Conservation (phyloP, 257 asterid species). For the Gynochthodes officinalis region DNA sequence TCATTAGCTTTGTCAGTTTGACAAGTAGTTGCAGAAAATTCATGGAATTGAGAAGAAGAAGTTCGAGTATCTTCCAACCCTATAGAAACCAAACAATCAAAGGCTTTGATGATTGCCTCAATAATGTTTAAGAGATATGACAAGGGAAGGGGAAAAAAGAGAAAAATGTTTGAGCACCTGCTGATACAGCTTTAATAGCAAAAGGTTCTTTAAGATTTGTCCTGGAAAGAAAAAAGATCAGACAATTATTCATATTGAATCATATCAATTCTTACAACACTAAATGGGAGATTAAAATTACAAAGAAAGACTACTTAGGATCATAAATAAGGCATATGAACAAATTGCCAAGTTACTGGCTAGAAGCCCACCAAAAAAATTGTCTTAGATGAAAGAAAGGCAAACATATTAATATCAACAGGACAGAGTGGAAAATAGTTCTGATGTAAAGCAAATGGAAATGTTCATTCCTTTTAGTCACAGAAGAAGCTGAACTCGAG, state of each 20-base stretch:
- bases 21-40: slow-evolving; percentile 25
- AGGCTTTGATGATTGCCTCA: not conserved
- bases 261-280: not conserved
- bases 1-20: slow-evolving; percentile 24
- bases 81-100: slow-evolving; percentile 16
- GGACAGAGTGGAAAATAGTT: not conserved
- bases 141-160: not conserved
- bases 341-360: not conserved
- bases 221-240: slow-evolving; percentile 20
- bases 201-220: slow-evolving; percentile 9
- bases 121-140: slow-evolving; percentile 1
- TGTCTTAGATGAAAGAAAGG: not conserved
- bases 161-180: slow-evolving; percentile 32
- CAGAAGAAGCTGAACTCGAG: not conserved
- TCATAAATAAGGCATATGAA: not conserved
- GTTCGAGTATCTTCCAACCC: slow-evolving; percentile 29
- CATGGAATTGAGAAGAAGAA: slow-evolving; percentile 32
- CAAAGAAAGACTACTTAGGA: not conserved
- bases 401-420: not conserved
- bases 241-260: not conserved
- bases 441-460: not conserved
- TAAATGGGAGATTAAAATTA: not conserved
- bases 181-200: slow-evolving; percentile 28
- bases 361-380: not conserved
- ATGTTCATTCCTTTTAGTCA: not conserved